These are phyloP conservation scores for Podaxis pistillaris DNA, from an alignment of 768 basidiomycete species.

Conservation along the genomic window DNA sequence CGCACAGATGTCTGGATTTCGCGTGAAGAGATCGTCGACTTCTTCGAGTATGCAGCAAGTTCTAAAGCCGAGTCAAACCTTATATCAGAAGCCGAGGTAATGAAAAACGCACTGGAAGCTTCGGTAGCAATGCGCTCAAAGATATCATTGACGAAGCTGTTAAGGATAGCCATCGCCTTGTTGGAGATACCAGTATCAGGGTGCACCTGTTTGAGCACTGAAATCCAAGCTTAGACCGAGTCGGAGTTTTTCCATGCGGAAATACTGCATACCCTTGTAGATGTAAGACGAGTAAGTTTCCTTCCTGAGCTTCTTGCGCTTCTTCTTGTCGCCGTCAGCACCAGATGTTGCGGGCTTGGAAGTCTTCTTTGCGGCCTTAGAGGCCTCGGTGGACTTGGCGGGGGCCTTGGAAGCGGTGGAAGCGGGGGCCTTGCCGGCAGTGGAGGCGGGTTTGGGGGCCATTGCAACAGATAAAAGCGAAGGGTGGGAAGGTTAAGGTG, in stretches of 20 bases:
- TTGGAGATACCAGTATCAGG: constrained; percentile 99
- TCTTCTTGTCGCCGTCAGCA: constrained; percentile 82
- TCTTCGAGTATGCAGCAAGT: constrained; percentile 97
- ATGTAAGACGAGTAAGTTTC: constrained; percentile 95
- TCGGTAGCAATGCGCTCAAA: constrained; percentile 91
- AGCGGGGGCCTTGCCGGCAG: constrained; percentile 76
- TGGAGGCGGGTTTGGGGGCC: constrained; percentile 81
- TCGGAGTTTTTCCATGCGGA: not conserved
- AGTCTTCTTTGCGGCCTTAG: constrained; percentile 81
- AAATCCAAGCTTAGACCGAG: not conserved
- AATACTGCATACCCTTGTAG: constrained; percentile 68
- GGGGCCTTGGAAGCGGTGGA: constrained; percentile 73
- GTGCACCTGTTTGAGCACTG: constrained; percentile 72
- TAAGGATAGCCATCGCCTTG: constrained; percentile 91
- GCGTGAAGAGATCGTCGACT: constrained; percentile 97
- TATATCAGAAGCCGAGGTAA: constrained; percentile 1
- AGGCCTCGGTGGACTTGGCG: constrained; percentile 58
- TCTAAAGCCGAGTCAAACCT: constrained; percentile 41
- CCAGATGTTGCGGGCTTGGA: constrained; percentile 51
- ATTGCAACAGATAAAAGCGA: constrained; percentile 35
- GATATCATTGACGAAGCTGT: constrained; percentile 93
- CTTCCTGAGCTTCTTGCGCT: constrained; percentile 82
- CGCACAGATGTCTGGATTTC: constrained; percentile 98
- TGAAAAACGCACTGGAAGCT: constrained; percentile 39
- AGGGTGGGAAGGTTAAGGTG: not conserved